A percentile compares a stretch with the other conserved stretches of the same genome.
phyloP scores from a whole-genome alignment of 1,284 basidiomycete species.

The Heterobasidion annosum region DNA sequence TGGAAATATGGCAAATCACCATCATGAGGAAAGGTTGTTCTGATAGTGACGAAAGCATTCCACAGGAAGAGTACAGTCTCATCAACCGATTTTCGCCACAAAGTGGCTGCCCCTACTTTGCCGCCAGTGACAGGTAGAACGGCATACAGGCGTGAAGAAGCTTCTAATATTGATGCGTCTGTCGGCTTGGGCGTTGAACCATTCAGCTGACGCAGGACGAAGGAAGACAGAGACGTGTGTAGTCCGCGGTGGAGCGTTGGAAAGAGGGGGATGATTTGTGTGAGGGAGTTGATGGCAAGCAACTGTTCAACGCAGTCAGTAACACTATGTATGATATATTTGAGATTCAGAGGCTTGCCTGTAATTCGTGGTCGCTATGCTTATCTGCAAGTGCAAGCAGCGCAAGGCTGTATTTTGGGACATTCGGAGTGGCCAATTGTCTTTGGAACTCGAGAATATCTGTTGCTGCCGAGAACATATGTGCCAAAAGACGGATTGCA shows the following conservation, averaged over 20 bases:
- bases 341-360: constrained; percentile 24
- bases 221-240: constrained; percentile 36
- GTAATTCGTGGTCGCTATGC: constrained; percentile 37
- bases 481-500: constrained; percentile 48
- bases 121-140: constrained; percentile 63
- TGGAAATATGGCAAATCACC: constrained; percentile 26
- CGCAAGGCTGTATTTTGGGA: constrained; percentile 58
- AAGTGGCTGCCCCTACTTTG: constrained; percentile 58
- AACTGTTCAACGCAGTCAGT: constrained; percentile 31
- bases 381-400: constrained; percentile 49
- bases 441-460: constrained; percentile 68
- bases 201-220: constrained; percentile 46
- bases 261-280: constrained; percentile 51
- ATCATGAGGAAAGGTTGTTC: constrained; percentile 43
- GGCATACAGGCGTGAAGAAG: constrained; percentile 49
- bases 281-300: constrained; percentile 39
- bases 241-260: constrained; percentile 54
- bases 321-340: not conserved
- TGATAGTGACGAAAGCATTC: constrained; percentile 45
- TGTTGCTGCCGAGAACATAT: constrained; percentile 47
- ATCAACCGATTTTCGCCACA: constrained; percentile 69
- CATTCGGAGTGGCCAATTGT: constrained; percentile 60
- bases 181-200: constrained; percentile 39
- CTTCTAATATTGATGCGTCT: constrained; percentile 28
- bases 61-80: constrained; percentile 56